A percentile compares a stretch with the other conserved stretches of the same genome.
Evolutionary conservation across 139 green algal species (phyloP).

Genomic region (Coelastrella sp.): DNA sequence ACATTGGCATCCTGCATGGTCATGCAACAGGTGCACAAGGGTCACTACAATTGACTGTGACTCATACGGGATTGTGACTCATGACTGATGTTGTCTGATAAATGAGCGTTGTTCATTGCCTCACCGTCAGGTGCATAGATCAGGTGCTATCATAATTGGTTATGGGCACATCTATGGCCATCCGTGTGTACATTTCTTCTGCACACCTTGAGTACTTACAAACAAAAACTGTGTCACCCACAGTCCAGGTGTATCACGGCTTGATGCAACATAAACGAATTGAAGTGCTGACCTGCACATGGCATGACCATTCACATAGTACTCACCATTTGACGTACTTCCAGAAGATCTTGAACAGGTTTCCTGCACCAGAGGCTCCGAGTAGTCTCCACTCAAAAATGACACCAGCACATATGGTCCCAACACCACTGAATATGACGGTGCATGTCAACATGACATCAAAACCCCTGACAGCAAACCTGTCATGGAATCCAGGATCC

Average conservation of each 20-base stretch:
- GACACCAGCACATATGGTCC: constrained; percentile 1
- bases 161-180: no score
- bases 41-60: not conserved
- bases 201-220: no score
- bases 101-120: no score
- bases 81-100: no score
- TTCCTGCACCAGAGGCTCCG: not conserved
- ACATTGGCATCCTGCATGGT: not conserved
- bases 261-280: not conserved
- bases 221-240: no score
- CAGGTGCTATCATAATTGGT: no score
- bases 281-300: not conserved
- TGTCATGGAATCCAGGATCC: constrained; percentile 32
- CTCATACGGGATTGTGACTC: no score
- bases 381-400: constrained; percentile 12
- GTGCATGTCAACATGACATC: not conserved
- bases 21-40: not conserved
- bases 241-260: not conserved
- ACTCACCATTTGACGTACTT: constrained; percentile 37
- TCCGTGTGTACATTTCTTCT: no score
- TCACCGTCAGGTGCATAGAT: no score
- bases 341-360: constrained; percentile 33
- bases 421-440: constrained; percentile 3
- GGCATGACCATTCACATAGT: not conserved
- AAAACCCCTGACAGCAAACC: constrained; percentile 18